Evolutionary conservation across 805 yeast genomes (phyloP), one percentile per base, ranked within the genome.

Genomic region (Metschnikowia aberdeeniae): DNA sequence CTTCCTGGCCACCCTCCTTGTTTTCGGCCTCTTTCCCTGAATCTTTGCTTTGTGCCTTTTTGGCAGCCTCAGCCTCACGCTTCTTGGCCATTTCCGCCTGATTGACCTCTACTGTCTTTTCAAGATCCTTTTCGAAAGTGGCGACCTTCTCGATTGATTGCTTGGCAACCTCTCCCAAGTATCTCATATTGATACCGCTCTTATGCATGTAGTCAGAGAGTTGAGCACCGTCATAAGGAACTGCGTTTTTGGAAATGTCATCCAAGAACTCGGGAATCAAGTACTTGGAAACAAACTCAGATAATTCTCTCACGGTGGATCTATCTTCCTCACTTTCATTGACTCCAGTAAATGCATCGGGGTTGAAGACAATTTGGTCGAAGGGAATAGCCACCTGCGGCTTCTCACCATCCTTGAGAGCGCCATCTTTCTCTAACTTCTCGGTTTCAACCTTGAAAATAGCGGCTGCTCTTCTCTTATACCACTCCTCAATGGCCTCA

Each of bases 401-500:
- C 51, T 77, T 72, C 35, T 67, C 66, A 22, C 68, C 73, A 5
- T 66, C 68, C 22, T 61, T 58, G 14, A 45, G 52, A 6, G 64
- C 70, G 5, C 63, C 69, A 41, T 66, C 67, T 45, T 62, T 58
- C 44, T 73, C 72, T 45, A 70, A 69, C 26, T 50, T 45, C 45
- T 78, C 81, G 35, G 81, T 69, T 56, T 79, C 80, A 1, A 60
- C 66, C 47, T 74, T 74, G 50, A 81, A 62, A 38, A 72, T 70
- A 17, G 68, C 71, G 12, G 85, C 77, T 3, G 85, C 76, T 59
- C 83, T 80, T 47, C 80, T 65, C 59, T 78, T 78, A 84, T 93
- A 88, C 97, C 96, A 92, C 56, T 82, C 87, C 54, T 83, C 92
- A 39, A 92, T 80, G 13, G 96, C 93, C 67, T 92, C 98, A 52